A percentile compares a stretch with the other conserved stretches of the same genome.
These are phyloP conservation scores for Warburgia ugandensis DNA, from an alignment of 164 flowering plant species.

Conservation along the genomic window DNA sequence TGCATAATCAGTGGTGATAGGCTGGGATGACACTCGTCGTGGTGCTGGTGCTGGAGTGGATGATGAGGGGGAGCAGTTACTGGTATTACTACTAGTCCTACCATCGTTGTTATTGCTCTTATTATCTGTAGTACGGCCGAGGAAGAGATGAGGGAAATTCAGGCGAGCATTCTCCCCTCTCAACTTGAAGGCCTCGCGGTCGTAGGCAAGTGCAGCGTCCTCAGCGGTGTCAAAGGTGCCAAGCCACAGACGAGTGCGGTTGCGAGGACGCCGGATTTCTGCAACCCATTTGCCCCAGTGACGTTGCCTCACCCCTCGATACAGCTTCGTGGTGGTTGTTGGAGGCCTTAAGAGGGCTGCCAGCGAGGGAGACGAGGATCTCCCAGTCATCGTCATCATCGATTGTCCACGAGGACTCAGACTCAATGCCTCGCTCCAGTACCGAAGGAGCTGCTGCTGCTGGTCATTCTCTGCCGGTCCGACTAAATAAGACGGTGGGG, in stretches of 20 bases:
- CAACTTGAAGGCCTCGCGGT: constrained; percentile 78
- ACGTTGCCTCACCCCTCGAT: constrained; percentile 90
- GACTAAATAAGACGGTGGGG: not conserved
- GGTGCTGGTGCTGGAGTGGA: too few species aligned
- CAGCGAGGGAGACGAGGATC: not conserved
- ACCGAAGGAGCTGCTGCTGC: constrained; percentile 46
- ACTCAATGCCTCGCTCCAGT: constrained; percentile 66
- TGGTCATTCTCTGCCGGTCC: not conserved
- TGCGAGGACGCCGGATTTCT: constrained; percentile 85
- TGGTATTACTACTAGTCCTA: not conserved
- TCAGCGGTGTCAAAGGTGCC: constrained; percentile 97
- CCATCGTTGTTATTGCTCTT: not conserved
- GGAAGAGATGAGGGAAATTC: constrained; percentile 76
- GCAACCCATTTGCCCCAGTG: constrained; percentile 99
- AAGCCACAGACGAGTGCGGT: constrained; percentile 93
- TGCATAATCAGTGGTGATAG: too few species aligned
- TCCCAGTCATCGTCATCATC: constrained; percentile 62
- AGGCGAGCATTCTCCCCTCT: constrained; percentile 87
- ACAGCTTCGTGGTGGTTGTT: constrained; percentile 57
- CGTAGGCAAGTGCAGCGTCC: constrained; percentile 91
- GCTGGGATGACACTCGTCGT: too few species aligned
- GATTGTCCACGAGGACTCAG: constrained; percentile 66
- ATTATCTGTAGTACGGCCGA: constrained; percentile 28
- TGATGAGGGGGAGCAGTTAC: not conserved
- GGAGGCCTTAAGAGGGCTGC: constrained; percentile 31